Conservation (phyloP, 768 basidiomycete species). For the Suillus tomentosus region DNA sequence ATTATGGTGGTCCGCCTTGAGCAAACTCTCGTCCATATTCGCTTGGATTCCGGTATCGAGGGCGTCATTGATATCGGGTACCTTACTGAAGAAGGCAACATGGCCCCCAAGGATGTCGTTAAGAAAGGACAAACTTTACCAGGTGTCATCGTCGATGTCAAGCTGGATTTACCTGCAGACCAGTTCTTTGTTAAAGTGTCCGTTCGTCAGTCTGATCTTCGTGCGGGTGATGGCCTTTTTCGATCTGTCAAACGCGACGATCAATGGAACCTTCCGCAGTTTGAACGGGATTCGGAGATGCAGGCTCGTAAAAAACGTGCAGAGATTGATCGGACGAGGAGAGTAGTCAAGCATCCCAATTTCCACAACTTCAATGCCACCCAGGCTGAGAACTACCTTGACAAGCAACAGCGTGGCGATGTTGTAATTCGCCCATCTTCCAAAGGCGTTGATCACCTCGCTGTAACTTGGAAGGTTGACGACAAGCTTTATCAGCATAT, state of each 20-base stretch:
- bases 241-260: constrained; percentile 61
- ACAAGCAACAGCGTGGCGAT: constrained; percentile 91
- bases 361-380: constrained; percentile 93
- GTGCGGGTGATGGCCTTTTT: constrained; percentile 61
- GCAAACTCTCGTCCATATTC: constrained; percentile 58
- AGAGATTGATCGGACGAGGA: constrained; percentile 73
- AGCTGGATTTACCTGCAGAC: constrained; percentile 60
- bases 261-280: constrained; percentile 64
- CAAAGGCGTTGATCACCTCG: constrained; percentile 89
- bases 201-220: constrained; percentile 61
- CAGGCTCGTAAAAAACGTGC: constrained; percentile 82
- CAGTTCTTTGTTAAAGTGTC: constrained; percentile 76
- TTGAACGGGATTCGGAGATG: constrained; percentile 70
- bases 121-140: constrained; percentile 80
- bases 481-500: constrained; percentile 96
- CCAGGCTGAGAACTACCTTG: constrained; percentile 88
- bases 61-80: constrained; percentile 68
- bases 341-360: constrained; percentile 96
- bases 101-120: constrained; percentile 49
- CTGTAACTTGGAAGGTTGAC: constrained; percentile 99
- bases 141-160: constrained; percentile 75
- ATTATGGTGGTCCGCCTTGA: constrained; percentile 62
- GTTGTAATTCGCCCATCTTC: constrained; percentile 97
- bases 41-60: constrained; percentile 93
- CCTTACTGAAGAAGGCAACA: constrained; percentile 50